A percentile compares a stretch with the other conserved stretches of the same genome.
Conservation (phyloP, 2,329 filamentous ascomycete genomes). For the Arthrobotrys pseudoclavata region DNA sequence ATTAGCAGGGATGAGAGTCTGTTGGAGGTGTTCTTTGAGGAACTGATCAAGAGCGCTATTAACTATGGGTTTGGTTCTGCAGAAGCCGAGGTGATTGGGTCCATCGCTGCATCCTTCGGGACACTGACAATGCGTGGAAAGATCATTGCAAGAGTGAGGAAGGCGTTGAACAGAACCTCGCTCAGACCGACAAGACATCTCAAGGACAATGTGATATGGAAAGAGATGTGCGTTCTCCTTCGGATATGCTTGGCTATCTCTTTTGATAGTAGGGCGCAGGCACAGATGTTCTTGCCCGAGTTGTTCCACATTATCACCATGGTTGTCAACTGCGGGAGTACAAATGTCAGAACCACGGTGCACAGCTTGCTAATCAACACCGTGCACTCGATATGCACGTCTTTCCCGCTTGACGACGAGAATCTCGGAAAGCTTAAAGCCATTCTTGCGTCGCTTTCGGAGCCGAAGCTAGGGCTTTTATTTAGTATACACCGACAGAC, state of each 20-base stretch:
- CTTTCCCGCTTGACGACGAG: slow-evolving; percentile 74
- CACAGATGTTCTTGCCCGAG: slow-evolving; percentile 77
- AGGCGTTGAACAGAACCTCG: slow-evolving; percentile 77
- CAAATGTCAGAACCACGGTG: slow-evolving; percentile 73
- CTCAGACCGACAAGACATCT: slow-evolving; percentile 76
- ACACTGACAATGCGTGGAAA: slow-evolving; percentile 77
- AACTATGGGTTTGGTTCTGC: slow-evolving; percentile 70
- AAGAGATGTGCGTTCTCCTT: slow-evolving; percentile 77
- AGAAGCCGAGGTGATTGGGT: slow-evolving; percentile 74
- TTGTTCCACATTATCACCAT: slow-evolving; percentile 80
- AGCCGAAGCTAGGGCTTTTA: slow-evolving; percentile 73
- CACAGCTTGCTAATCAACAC: slow-evolving; percentile 77
- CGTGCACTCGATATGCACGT: slow-evolving; percentile 77
- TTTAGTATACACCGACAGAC: slow-evolving; percentile 67
- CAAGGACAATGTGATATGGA: slow-evolving; percentile 77
- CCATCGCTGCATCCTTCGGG: slow-evolving; percentile 75
- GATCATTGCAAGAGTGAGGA: slow-evolving; percentile 75
- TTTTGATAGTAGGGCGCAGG: slow-evolving; percentile 77
- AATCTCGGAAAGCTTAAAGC: slow-evolving; percentile 72
- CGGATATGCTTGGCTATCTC: slow-evolving; percentile 77
- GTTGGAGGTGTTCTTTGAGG: slow-evolving; percentile 77
- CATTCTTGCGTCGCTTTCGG: slow-evolving; percentile 73
- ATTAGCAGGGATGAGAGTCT: slow-evolving; percentile 76
- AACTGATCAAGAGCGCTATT: slow-evolving; percentile 75
- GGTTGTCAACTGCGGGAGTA: slow-evolving; percentile 75